A percentile compares a stretch with the other conserved stretches of the same genome.
These are phyloP conservation scores for Starmerella sp. DNA, from an alignment of 805 yeast genomes.

Conservation along the genomic window DNA sequence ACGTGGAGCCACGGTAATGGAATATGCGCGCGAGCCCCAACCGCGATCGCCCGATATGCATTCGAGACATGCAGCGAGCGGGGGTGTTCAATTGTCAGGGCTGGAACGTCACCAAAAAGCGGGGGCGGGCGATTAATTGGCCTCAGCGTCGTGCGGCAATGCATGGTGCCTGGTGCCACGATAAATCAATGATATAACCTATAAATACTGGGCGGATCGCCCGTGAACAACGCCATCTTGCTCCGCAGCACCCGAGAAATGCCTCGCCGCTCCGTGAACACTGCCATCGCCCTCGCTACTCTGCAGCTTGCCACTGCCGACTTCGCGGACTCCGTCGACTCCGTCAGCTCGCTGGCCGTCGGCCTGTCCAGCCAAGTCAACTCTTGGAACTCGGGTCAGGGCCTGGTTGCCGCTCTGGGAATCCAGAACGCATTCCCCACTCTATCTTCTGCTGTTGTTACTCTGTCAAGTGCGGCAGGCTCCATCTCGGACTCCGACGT, in stretches of 20 bases:
- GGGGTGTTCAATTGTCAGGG: neutral
- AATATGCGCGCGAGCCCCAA: neutral
- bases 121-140: neutral
- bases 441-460: conserved; percentile 15
- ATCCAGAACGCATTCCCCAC: conserved; percentile 5
- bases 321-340: conserved; percentile 12
- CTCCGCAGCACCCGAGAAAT: neutral
- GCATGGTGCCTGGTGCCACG: neutral
- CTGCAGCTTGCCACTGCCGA: conserved; percentile 15
- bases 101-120: neutral
- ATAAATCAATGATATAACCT: neutral
- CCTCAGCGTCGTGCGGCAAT: neutral
- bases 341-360: conserved; percentile 13
- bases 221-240: too few species aligned
- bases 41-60: neutral
- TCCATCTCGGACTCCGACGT: conserved; percentile 9
- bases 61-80: neutral
- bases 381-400: conserved; percentile 14
- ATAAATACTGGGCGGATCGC: neutral
- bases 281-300: conserved; percentile 12
- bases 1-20: neutral
- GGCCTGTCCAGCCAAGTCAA: conserved; percentile 5
- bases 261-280: neutral
- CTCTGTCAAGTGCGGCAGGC: conserved; percentile 12
- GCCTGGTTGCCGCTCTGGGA: conserved; percentile 23